Percentiles rank a stretch among this genome's conserved stretches.
Conservation (phyloP, 2,329 filamentous ascomycete genomes). For the Paecilomyces sp. region DNA sequence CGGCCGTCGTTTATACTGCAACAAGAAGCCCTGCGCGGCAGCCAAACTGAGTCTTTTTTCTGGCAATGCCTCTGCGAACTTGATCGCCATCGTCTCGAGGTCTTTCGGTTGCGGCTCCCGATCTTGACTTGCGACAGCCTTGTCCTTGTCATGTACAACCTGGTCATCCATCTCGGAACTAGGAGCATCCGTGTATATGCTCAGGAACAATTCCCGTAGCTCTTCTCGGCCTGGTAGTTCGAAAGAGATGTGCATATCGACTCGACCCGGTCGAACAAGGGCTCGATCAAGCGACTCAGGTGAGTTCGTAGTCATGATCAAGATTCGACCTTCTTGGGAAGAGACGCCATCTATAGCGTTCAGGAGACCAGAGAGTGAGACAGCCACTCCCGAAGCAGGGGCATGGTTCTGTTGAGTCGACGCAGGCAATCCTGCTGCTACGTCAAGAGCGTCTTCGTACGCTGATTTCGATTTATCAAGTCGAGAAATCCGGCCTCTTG, state of each 20-base stretch:
- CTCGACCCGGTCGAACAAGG: conserved; percentile 63
- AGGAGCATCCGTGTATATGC: conserved; percentile 18
- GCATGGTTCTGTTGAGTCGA: not conserved
- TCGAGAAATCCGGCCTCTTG: not conserved
- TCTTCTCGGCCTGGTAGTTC: conserved; percentile 17
- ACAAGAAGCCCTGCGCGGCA: conserved; percentile 58
- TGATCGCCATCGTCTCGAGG: conserved; percentile 21
- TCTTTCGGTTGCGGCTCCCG: conserved; percentile 17
- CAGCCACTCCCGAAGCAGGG: conserved; percentile 12
- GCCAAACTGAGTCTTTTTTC: conserved; percentile 50
- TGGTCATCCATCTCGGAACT: not conserved
- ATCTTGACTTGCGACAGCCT: conserved; percentile 15
- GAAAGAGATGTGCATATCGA: conserved; percentile 63
- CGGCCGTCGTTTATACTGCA: conserved; percentile 56
- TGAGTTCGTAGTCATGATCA: conserved; percentile 78
- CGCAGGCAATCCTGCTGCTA: not conserved
- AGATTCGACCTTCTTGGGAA: conserved; percentile 67
- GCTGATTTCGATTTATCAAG: not conserved
- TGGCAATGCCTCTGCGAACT: conserved; percentile 50
- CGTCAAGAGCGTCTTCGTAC: not conserved
- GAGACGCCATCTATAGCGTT: conserved; percentile 79
- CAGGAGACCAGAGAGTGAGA: conserved; percentile 68
- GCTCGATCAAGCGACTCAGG: conserved; percentile 66
- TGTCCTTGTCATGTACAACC: conserved; percentile 18
- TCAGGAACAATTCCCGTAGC: conserved; percentile 20